phyloP scores from a whole-genome alignment of 768 basidiomycete genomes.

The Mycena metata region DNA sequence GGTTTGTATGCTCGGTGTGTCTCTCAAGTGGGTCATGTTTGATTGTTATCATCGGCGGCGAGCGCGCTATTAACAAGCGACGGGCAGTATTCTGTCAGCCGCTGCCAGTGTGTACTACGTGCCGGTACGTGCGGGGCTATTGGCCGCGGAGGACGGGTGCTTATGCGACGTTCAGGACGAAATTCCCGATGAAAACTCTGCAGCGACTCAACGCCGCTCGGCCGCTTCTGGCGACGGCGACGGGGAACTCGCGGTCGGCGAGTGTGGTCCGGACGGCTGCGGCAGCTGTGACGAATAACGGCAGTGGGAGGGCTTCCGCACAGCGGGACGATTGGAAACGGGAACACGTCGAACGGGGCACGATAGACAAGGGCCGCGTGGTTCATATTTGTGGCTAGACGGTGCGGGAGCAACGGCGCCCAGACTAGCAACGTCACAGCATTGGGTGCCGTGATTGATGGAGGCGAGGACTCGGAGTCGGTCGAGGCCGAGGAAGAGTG shows the following conservation, averaged over 20 bases:
- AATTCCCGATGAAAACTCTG: slow-evolving; percentile 94
- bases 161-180: slow-evolving; percentile 69
- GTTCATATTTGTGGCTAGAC: slow-evolving; percentile 34
- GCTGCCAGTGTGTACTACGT: slow-evolving; percentile 93
- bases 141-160: slow-evolving; percentile 17
- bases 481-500: slow-evolving; percentile 27
- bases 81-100: slow-evolving; percentile 93
- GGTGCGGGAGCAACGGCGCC: slow-evolving; percentile 24
- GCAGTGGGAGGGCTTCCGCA: slow-evolving; percentile 33
- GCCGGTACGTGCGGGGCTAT: slow-evolving; percentile 71
- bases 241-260: slow-evolving; percentile 29
- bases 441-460: slow-evolving; percentile 27
- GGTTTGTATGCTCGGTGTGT: slow-evolving; percentile 99
- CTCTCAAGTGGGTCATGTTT: slow-evolving; percentile 81
- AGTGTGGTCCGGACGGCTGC: slow-evolving; percentile 43
- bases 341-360: slow-evolving; percentile 27
- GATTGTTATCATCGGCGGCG: slow-evolving; percentile 5
- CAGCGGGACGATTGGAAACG: slow-evolving; percentile 9
- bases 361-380: slow-evolving; percentile 31
- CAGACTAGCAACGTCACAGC: slow-evolving; percentile 38
- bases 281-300: slow-evolving; percentile 31
- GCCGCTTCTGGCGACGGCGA: slow-evolving; percentile 51
- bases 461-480: slow-evolving; percentile 30
- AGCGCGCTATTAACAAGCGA: background rate
- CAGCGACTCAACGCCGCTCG: slow-evolving; percentile 81